Evolutionary conservation across 192 early-diverging fungal species (phyloP).

Genomic region (Geosiphon pyriformis): DNA sequence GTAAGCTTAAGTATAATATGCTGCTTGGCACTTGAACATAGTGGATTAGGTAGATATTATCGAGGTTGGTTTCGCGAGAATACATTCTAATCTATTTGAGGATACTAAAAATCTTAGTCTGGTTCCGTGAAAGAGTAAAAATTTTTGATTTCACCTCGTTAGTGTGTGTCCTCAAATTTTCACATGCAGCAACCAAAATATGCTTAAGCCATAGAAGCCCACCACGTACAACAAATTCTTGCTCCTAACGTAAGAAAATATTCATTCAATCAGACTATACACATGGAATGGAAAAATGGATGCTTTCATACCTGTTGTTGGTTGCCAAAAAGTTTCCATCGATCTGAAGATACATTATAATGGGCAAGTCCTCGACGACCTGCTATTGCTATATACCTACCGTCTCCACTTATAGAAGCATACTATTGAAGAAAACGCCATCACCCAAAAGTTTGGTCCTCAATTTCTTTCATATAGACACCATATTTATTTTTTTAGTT

Average conservation of each 20-base stretch:
- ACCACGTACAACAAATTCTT: conserved; percentile 61
- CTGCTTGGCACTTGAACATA: conserved; percentile 13
- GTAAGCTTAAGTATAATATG: conserved; percentile 19
- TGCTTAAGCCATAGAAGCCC: conserved; percentile 70
- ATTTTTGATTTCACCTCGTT: conserved; percentile 28
- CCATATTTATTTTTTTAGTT: too few relatives aligned
- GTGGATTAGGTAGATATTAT: conserved; percentile 53
- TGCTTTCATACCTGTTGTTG: conserved; percentile 59
- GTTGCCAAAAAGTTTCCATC: conserved; percentile 92
- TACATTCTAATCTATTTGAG: conserved; percentile 58
- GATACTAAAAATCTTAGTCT: not conserved
- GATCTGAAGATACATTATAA: conserved; percentile 60
- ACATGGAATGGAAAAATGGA: too few relatives aligned
- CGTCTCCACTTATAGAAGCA: conserved; percentile 61
- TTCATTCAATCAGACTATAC: too few relatives aligned
- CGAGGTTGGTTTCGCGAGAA: conserved; percentile 67
- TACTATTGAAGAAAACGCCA: conserved; percentile 39
- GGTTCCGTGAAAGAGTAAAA: not conserved
- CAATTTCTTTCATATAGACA: too few relatives aligned
- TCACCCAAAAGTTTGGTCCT: too few relatives aligned
- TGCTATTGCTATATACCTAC: conserved; percentile 76
- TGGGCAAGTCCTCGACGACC: conserved; percentile 79
- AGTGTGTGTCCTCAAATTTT: conserved; percentile 38
- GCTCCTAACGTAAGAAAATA: conserved; percentile 46
- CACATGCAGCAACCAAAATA: conserved; percentile 62